phyloP scores from a whole-genome alignment of 768 basidiomycete species.

The Artomyces pyxidatus region DNA sequence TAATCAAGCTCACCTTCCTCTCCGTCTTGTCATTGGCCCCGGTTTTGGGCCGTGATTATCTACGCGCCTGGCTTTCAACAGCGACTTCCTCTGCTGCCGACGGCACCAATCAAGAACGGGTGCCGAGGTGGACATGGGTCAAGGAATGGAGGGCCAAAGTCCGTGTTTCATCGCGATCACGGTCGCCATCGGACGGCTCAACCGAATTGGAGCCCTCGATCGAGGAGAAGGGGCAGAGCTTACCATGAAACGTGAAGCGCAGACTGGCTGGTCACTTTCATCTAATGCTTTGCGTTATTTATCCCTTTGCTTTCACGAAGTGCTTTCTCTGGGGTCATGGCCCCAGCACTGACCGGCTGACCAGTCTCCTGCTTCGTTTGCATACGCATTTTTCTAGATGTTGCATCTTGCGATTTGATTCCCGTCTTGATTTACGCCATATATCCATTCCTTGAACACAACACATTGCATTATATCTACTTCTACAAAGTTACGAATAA shows the following conservation, averaged over 20 bases:
- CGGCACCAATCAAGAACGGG: constrained; percentile 29
- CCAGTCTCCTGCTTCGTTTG: constrained; percentile 6
- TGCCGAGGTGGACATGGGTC: constrained; percentile 54
- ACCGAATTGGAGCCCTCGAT: constrained; percentile 5
- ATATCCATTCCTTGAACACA: constrained; percentile 12
- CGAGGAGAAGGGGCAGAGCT: constrained; percentile 6
- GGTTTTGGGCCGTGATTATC: constrained; percentile 64
- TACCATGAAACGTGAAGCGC: not conserved
- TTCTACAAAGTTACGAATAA: constrained; percentile 1
- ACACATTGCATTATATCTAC: constrained; percentile 2
- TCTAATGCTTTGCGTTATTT: constrained; percentile 5
- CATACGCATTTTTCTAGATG: constrained; percentile 2
- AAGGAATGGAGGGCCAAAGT: constrained; percentile 60
- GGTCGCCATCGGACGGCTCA: constrained; percentile 26
- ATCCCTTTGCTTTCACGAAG: constrained; percentile 4
- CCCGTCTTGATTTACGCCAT: not conserved
- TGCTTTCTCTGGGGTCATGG: not conserved
- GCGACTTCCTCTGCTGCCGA: constrained; percentile 11
- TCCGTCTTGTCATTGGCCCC: constrained; percentile 83
- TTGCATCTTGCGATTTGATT: not conserved
- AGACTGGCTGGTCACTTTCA: not conserved
- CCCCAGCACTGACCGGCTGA: constrained; percentile 5
- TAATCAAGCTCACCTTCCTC: constrained; percentile 75
- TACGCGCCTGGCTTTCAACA: constrained; percentile 47
- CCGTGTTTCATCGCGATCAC: constrained; percentile 43